Evolutionary conservation across 2,329 filamentous ascomycete species (phyloP), one percentile per base, ranked within the genome.

Genomic region (Beauveria sp.): DNA sequence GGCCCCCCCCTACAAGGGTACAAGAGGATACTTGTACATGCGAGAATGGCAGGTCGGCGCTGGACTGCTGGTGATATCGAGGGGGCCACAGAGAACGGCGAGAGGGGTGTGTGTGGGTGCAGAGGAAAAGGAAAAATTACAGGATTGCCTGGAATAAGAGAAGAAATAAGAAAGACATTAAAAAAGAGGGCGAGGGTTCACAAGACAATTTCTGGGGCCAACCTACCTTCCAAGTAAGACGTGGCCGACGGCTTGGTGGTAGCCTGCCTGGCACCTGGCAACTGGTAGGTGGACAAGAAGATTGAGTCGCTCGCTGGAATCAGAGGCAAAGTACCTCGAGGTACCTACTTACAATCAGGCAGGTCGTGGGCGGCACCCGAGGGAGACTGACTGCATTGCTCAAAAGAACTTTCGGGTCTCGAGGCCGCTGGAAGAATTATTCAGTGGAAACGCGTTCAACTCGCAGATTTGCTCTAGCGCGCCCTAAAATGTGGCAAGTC

Each of bases 1-100:
- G n/a, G n/a, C n/a, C n/a, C n/a, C n/a, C n/a, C n/a, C n/a, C n/a
- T n/a, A 37, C 48, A 46, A 52, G 47, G 57, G 48, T 59, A 59
- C 48, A 26, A 53, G 48, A 46, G 26, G 41, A 41, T 59, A 59
- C 57, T 46, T 59, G 57, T 59, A 59, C 57, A 46, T 53, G 48
- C n/a, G 40, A 53, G 30, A 10, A 40, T 34, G 34, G 30, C 46
- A 37, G 44, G 43, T 37, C n/a, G 28, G 24, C 30, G 10, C 30
- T 34, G 30, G 30, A 34, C 30, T 5, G 53, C 26, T 50, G 55
- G 20, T 30, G 16, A 16, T 28, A 37, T 5, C n/a, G 12, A 24
- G 41, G 28, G 40, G 26, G 26, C 18, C 8, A 24, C n/a, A 40
- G 20, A 16, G 28, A 50, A 41, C 30, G 18, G 20, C 28, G 14